A percentile compares a stretch with the other conserved stretches of the same genome.
These are phyloP conservation scores for Globisporangium parvum DNA, from an alignment of 352 stramenopile genomes.

Conservation along the genomic window DNA sequence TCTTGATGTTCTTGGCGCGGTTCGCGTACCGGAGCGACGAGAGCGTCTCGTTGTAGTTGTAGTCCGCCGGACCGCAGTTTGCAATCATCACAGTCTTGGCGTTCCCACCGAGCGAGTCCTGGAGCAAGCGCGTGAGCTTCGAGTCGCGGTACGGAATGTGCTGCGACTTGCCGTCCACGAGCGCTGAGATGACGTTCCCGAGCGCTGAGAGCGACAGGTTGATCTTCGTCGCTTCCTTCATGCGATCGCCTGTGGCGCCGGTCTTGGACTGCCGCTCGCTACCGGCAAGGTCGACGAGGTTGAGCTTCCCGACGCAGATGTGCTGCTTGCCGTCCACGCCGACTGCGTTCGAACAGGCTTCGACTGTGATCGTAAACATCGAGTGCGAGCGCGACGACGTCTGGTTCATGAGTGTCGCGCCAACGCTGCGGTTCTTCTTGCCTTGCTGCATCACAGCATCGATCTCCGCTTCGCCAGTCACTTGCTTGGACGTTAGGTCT, in stretches of 20 bases:
- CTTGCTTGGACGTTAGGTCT: conserved; percentile 77
- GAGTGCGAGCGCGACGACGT: conserved; percentile 95
- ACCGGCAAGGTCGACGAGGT: conserved; percentile 86
- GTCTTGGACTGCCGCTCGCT: conserved; percentile 77
- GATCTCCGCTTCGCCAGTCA: conserved; percentile 86
- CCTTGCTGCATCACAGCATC: conserved; percentile 90
- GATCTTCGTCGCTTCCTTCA: conserved; percentile 82
- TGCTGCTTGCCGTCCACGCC: conserved; percentile 80
- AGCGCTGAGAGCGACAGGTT: conserved; percentile 57
- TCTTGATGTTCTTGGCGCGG: conserved; percentile 89
- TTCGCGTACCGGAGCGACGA: conserved; percentile 91
- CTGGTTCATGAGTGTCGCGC: conserved; percentile 97
- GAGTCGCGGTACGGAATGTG: conserved; percentile 83
- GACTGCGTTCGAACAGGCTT: conserved; percentile 79
- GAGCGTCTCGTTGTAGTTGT: conserved; percentile 96
- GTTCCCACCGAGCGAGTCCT: conserved; percentile 73
- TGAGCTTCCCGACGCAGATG: conserved; percentile 96
- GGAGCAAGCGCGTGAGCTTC: conserved; percentile 81
- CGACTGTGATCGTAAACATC: conserved; percentile 96
- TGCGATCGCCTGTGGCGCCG: conserved; percentile 56
- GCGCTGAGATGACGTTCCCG: conserved; percentile 81
- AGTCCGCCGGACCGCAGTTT: conserved; percentile 95
- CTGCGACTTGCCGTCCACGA: conserved; percentile 66
- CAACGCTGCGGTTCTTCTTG: conserved; percentile 94
- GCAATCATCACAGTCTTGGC: conserved; percentile 97